These are phyloP conservation scores for Umbelopsis sp. DNA, from an alignment of 371 early-diverging fungal species.

Conservation along the genomic window DNA sequence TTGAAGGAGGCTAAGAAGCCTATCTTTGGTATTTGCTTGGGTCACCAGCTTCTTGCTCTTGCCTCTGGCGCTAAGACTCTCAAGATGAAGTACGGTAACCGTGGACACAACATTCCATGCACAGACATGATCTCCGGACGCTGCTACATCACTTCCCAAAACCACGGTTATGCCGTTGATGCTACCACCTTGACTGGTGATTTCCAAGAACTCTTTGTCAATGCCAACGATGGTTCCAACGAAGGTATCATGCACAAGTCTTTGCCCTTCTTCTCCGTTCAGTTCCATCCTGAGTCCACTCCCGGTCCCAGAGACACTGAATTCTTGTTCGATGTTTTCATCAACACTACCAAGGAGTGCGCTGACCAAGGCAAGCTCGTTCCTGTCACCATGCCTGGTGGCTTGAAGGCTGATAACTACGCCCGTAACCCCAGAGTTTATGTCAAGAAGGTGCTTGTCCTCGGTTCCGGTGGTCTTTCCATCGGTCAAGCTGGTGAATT, in stretches of 20 bases:
- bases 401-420: constrained; percentile 53
- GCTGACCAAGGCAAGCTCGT: constrained; percentile 72
- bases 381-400: constrained; percentile 76
- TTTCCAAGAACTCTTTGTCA: constrained; percentile 92
- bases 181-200: constrained; percentile 73
- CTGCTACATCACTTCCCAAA: constrained; percentile 97
- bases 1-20: constrained; percentile 80
- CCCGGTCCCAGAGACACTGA: constrained; percentile 98
- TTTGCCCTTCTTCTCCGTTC: constrained; percentile 94
- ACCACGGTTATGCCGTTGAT: constrained; percentile 97
- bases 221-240: constrained; percentile 97
- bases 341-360: constrained; percentile 76
- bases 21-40: constrained; percentile 97
- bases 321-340: constrained; percentile 93
- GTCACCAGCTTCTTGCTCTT: constrained; percentile 93
- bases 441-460: constrained; percentile 87
- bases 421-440: constrained; percentile 57
- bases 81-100: constrained; percentile 98
- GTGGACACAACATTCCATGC: constrained; percentile 98
- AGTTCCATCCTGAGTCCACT: constrained; percentile 97
- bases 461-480: constrained; percentile 95
- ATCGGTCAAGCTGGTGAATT: constrained; percentile 99
- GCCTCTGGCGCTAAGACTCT: constrained; percentile 91
- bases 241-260: constrained; percentile 93
- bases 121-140: constrained; percentile 92